These are phyloP conservation scores for Fonsecaea nubica DNA, from an alignment of 2,329 filamentous ascomycete genomes.

Conservation along the genomic window DNA sequence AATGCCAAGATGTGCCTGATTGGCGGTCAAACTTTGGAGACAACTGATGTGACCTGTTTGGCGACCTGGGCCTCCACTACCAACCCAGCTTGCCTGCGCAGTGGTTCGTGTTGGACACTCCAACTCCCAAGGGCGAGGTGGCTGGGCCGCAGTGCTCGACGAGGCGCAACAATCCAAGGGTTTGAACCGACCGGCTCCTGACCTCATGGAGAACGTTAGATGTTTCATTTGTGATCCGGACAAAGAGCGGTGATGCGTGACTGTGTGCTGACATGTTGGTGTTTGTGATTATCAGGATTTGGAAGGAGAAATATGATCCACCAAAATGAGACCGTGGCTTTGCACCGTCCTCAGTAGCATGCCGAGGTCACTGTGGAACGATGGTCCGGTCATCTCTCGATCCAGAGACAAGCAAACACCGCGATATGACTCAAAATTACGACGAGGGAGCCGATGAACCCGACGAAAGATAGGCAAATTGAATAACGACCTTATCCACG, in stretches of 20 bases:
- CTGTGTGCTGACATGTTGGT: slow-evolving; percentile 28
- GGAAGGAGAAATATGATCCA: slow-evolving; percentile 91
- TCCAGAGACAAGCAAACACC: neutral
- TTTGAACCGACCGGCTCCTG: slow-evolving; percentile 8
- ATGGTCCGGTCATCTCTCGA: neutral
- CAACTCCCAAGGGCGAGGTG: slow-evolving; percentile 25
- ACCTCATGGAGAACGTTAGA: slow-evolving; percentile 3
- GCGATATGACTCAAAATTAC: slow-evolving; percentile 16
- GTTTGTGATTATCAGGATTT: slow-evolving; percentile 71
- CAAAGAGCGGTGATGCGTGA: slow-evolving; percentile 25
- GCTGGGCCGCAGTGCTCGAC: slow-evolving; percentile 24
- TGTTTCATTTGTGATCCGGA: slow-evolving; percentile 23
- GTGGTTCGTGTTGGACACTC: neutral
- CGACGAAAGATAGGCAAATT: slow-evolving; percentile 10
- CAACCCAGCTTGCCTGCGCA: slow-evolving; percentile 1
- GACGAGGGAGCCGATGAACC: slow-evolving; percentile 11
- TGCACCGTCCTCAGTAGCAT: neutral
- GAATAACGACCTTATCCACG: slow-evolving; percentile 5
- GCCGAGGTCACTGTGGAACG: neutral
- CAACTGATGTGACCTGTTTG: slow-evolving; percentile 32
- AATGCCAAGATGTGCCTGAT: slow-evolving; percentile 35
- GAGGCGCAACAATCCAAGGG: slow-evolving; percentile 11
- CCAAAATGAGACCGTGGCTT: slow-evolving; percentile 26
- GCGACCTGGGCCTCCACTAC: slow-evolving; percentile 31
- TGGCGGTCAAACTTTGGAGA: slow-evolving; percentile 31